Percentiles rank a stretch among this genome's conserved stretches.
phyloP scores from a whole-genome alignment of 2,329 filamentous ascomycete species.

The Ascochyta fabae region DNA sequence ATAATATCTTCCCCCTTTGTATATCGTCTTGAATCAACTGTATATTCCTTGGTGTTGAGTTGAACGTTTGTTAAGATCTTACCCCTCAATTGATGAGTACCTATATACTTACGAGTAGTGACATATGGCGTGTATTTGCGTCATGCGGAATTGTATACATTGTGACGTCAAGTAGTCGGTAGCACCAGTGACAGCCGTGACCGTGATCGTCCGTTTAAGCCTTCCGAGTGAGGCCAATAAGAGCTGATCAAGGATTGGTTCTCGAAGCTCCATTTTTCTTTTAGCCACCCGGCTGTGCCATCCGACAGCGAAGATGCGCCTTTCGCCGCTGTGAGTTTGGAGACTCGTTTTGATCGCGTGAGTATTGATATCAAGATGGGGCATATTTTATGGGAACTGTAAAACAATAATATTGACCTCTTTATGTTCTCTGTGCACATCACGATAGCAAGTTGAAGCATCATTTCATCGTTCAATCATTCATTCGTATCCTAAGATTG shows the following conservation, averaged over 20 bases:
- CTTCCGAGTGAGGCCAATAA: background rate
- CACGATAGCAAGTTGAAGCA: background rate
- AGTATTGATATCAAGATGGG: background rate
- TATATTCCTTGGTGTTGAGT: background rate
- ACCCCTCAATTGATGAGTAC: background rate
- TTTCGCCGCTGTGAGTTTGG: background rate
- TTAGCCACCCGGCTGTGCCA: background rate
- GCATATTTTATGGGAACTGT: background rate
- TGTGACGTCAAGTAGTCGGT: slow-evolving; percentile 21
- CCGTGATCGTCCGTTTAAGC: slow-evolving; percentile 5
- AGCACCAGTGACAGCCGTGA: slow-evolving; percentile 1
- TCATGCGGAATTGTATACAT: slow-evolving; percentile 17
- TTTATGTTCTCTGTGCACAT: background rate
- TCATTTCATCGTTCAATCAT: slow-evolving; percentile 7
- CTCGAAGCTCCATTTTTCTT: background rate
- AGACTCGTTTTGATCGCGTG: background rate
- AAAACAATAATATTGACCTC: too few relatives aligned
- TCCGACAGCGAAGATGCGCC: background rate
- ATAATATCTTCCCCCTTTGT: background rate
- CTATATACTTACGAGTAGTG: slow-evolving; percentile 8
- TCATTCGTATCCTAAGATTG: slow-evolving; percentile 17
- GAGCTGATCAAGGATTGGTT: background rate
- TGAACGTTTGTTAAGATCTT: background rate
- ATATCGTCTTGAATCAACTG: background rate
- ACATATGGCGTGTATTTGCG: slow-evolving; percentile 22